Evolutionary conservation across 2,329 filamentous ascomycete species (phyloP).

Genomic region (Purpureocillium takamizusanense): DNA sequence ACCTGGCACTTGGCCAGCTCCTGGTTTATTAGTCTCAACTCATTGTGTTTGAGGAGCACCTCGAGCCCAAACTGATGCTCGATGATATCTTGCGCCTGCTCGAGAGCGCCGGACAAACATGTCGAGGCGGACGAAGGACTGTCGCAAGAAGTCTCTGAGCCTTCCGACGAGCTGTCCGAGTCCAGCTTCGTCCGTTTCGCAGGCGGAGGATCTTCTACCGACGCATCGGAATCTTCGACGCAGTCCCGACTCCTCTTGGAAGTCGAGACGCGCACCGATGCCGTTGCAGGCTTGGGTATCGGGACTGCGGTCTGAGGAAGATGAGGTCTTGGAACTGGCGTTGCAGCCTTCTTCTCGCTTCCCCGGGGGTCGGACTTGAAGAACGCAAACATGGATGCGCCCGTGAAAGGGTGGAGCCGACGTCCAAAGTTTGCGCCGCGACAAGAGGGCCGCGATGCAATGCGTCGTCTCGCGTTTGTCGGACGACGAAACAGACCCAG

Average conservation of each 20-base stretch:
- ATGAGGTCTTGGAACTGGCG: conserved; percentile 16
- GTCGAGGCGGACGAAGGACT: background rate
- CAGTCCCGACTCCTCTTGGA: conserved; percentile 31
- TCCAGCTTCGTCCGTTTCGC: conserved; percentile 34
- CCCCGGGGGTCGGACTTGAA: conserved; percentile 50
- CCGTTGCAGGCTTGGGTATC: conserved; percentile 14
- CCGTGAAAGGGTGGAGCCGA: conserved; percentile 15
- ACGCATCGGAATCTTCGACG: conserved; percentile 19
- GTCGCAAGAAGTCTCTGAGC: conserved; percentile 3
- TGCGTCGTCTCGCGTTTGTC: background rate
- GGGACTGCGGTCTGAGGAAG: conserved; percentile 26
- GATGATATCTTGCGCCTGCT: conserved; percentile 61
- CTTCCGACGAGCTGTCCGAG: background rate
- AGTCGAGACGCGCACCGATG: conserved; percentile 10
- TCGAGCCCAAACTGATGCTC: conserved; percentile 85
- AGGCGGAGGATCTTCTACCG: conserved; percentile 14
- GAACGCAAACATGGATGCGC: conserved; percentile 52
- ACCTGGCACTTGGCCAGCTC: conserved; percentile 93
- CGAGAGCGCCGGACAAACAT: conserved; percentile 23
- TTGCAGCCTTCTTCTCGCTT: conserved; percentile 40
- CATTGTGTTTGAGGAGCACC: conserved; percentile 88
- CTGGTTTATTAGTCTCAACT: conserved; percentile 88
- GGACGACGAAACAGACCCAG: conserved; percentile 2
- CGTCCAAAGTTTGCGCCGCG: conserved; percentile 7
- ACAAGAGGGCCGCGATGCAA: conserved; percentile 1